A percentile compares a stretch with the other conserved stretches of the same genome.
phyloP scores from a whole-genome alignment of 1,139 yeast species.

The Suhomyces kunorum region DNA sequence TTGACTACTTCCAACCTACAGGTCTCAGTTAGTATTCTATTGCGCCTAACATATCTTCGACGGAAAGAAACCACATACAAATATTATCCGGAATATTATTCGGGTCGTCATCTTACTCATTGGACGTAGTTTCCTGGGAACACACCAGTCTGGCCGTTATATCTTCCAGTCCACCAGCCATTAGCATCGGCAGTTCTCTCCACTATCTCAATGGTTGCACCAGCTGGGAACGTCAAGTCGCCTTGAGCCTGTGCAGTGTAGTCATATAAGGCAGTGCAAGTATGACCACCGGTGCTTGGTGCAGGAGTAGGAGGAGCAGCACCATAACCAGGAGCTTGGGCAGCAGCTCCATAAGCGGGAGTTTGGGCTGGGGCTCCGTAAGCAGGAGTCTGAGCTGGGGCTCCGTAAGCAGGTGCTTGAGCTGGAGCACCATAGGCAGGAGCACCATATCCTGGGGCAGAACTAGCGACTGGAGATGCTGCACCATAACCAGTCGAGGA shows the following conservation, averaged over 20 bases:
- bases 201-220: slow-evolving; percentile 79
- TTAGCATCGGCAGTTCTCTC: slow-evolving; percentile 81
- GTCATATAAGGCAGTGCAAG: slow-evolving; percentile 76
- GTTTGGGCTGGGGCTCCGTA: slow-evolving; percentile 14
- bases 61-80: too few relatives aligned
- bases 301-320: slow-evolving; percentile 29
- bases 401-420: slow-evolving; percentile 15
- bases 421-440: slow-evolving; percentile 17
- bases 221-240: slow-evolving; percentile 83
- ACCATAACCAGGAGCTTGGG: slow-evolving; percentile 15
- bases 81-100: not conserved
- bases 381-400: slow-evolving; percentile 12
- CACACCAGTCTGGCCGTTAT: slow-evolving; percentile 83
- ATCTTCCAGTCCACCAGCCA: slow-evolving; percentile 98
- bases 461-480: slow-evolving; percentile 21
- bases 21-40: too few relatives aligned
- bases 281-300: slow-evolving; percentile 47
- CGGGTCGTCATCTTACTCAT: not conserved
- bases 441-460: slow-evolving; percentile 19
- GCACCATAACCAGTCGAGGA: slow-evolving; percentile 14
- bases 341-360: slow-evolving; percentile 13
- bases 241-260: slow-evolving; percentile 87
- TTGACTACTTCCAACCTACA: too few relatives aligned
- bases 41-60: too few relatives aligned
- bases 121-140: slow-evolving; percentile 97